Percentiles rank a stretch among this genome's conserved stretches.
These are phyloP conservation scores for Russula lepida DNA, from an alignment of 768 basidiomycete genomes.

Conservation along the genomic window DNA sequence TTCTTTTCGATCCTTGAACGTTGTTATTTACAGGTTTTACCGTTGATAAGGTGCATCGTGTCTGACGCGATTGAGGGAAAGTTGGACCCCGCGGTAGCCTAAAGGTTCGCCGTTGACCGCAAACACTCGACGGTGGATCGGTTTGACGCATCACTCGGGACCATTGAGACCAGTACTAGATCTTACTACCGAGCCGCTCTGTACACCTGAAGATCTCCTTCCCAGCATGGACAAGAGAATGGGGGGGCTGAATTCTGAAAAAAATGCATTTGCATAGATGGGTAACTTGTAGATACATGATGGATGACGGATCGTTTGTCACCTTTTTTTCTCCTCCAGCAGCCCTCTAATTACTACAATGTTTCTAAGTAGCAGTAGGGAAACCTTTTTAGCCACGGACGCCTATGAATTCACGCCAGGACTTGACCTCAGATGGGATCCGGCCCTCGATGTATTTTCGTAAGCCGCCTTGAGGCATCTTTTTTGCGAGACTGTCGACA, in stretches of 20 bases:
- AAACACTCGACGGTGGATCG: constrained; percentile 26
- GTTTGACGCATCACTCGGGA: constrained; percentile 30
- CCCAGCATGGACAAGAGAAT: constrained; percentile 19
- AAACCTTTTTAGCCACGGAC: constrained; percentile 41
- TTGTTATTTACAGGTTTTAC: constrained; percentile 60
- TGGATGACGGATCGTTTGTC: background rate
- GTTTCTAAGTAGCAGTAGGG: background rate
- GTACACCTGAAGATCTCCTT: constrained; percentile 15
- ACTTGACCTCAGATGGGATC: constrained; percentile 84
- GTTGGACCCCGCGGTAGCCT: constrained; percentile 41
- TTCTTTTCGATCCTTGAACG: background rate
- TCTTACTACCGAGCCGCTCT: constrained; percentile 6
- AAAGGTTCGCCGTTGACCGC: constrained; percentile 60
- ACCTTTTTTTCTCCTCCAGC: background rate
- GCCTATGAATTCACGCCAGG: constrained; percentile 88
- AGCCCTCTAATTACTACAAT: background rate
- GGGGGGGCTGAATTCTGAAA: background rate
- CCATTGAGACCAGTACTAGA: background rate
- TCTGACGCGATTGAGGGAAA: constrained; percentile 61
- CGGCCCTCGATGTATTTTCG: constrained; percentile 75
- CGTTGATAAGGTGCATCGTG: constrained; percentile 71
- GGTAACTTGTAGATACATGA: background rate
- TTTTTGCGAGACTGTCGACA: constrained; percentile 79
- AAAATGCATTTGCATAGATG: background rate
- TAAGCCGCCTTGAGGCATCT: constrained; percentile 75